Conservation (phyloP, 2,329 filamentous ascomycete species). For the Colletotrichum sp. region DNA sequence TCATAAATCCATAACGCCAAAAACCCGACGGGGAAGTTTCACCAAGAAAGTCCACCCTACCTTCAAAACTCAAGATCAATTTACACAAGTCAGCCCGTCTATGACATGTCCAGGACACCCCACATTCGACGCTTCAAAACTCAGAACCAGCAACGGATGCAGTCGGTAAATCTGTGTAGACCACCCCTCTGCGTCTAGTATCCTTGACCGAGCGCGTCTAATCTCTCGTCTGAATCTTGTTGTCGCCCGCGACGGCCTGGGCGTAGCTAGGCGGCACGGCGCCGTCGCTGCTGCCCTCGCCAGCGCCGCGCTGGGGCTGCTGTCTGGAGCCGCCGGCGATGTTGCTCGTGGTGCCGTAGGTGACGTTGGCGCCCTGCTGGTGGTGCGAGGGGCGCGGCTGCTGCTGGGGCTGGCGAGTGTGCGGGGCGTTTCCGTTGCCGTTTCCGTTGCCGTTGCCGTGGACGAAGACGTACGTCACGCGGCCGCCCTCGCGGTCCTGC, state of each 20-base stretch:
- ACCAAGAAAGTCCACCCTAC: not conserved
- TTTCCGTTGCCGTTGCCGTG: slow-evolving; percentile 44
- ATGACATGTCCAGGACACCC: not conserved
- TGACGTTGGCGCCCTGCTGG: slow-evolving; percentile 36
- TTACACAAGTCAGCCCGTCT: not conserved
- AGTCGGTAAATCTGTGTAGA: not conserved
- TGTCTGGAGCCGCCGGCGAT: slow-evolving; percentile 27
- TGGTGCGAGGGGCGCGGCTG: slow-evolving; percentile 34
- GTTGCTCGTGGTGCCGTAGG: slow-evolving; percentile 50
- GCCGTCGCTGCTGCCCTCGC: slow-evolving; percentile 48
- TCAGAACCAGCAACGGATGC: not conserved
- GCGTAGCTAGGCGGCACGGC: slow-evolving; percentile 82
- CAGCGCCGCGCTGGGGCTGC: slow-evolving; percentile 36
- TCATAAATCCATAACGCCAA: not conserved
- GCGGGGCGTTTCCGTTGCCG: slow-evolving; percentile 28
- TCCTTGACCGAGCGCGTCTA: slow-evolving; percentile 33
- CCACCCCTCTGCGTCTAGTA: not conserved
- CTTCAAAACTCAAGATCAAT: not conserved
- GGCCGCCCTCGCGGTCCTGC: slow-evolving; percentile 60
- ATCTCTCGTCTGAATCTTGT: slow-evolving; percentile 82
- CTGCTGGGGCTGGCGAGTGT: slow-evolving; percentile 32
- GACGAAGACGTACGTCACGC: slow-evolving; percentile 81
- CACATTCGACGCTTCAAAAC: not conserved
- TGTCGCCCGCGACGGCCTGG: slow-evolving; percentile 81
- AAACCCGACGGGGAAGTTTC: not conserved